phyloP scores from a whole-genome alignment of 1,284 basidiomycete species.

The Phaffia rhodozyma region DNA sequence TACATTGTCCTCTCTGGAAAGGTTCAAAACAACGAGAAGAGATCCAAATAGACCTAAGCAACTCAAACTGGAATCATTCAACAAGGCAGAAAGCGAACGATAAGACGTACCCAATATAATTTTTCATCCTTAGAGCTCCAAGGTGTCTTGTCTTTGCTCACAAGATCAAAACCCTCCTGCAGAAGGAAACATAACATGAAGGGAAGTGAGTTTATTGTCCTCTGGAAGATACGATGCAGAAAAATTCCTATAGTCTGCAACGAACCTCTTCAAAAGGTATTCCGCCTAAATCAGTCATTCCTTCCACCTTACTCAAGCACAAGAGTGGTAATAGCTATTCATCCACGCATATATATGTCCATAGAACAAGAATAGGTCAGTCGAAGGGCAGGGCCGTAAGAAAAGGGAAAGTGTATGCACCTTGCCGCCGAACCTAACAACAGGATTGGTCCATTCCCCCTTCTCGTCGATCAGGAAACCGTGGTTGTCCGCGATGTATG shows the following conservation, averaged over 20 bases:
- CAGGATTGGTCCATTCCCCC: conserved; percentile 9
- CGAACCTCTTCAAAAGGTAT: conserved; percentile 14
- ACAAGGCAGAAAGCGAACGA: not conserved
- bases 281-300: conserved; percentile 10
- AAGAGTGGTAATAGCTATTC: conserved; percentile 5
- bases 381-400: too few relatives aligned
- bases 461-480: conserved; percentile 16
- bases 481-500: not conserved
- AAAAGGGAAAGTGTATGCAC: not conserved
- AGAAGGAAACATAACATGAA: not conserved
- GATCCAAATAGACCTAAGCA: not conserved
- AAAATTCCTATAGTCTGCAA: too few relatives aligned
- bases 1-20: conserved; percentile 10
- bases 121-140: conserved; percentile 34
- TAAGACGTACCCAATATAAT: conserved; percentile 34
- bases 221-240: too few relatives aligned
- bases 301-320: conserved; percentile 7
- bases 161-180: conserved; percentile 3
- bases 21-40: too few relatives aligned
- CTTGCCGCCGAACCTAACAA: not conserved
- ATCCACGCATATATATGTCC: too few relatives aligned
- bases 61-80: not conserved
- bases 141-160: not conserved
- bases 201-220: not conserved
- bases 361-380: too few relatives aligned